Percentiles rank a stretch among this genome's conserved stretches.
Conservation (phyloP, 345 rosid genomes). For the Salix udensis region DNA sequence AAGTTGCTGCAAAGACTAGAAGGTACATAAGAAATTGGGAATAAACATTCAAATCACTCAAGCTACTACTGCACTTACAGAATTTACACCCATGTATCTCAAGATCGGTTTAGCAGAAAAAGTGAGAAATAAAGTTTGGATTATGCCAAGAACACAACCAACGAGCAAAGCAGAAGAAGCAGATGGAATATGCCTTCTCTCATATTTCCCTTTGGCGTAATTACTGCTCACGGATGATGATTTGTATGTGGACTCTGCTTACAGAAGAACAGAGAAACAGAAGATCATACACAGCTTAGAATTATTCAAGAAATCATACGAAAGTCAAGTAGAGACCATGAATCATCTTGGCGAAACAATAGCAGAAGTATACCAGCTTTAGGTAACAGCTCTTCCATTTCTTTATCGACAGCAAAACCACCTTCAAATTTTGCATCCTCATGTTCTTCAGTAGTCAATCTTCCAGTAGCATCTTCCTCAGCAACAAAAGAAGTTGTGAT, state of each 20-base stretch:
- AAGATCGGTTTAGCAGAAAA: conserved; percentile 19
- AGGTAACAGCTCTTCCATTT: conserved; percentile 21
- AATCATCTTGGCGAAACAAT: background rate
- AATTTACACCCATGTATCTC: conserved; percentile 22
- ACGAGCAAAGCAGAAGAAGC: conserved; percentile 33
- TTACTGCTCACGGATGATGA: conserved; percentile 5
- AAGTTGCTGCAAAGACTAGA: too few species aligned
- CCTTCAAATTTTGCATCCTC: conserved; percentile 15
- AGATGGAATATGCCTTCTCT: conserved; percentile 31
- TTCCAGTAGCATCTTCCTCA: conserved; percentile 22
- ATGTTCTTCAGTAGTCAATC: background rate
- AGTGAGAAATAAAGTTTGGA: conserved; percentile 19
- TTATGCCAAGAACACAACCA: conserved; percentile 25
- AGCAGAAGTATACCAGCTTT: conserved; percentile 7
- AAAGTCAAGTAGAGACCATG: background rate
- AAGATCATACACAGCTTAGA: background rate
- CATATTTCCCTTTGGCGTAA: background rate
- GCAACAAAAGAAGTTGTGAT: conserved; percentile 32
- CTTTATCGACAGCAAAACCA: conserved; percentile 8
- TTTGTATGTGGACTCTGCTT: conserved; percentile 21
- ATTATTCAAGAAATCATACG: background rate
- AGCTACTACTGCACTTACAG: conserved; percentile 12
- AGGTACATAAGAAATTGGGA: background rate
- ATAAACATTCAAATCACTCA: background rate
- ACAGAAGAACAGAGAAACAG: background rate